These are phyloP conservation scores for Calonectria pseudoturangicola DNA, from an alignment of 2,329 filamentous ascomycete genomes.

Conservation along the genomic window DNA sequence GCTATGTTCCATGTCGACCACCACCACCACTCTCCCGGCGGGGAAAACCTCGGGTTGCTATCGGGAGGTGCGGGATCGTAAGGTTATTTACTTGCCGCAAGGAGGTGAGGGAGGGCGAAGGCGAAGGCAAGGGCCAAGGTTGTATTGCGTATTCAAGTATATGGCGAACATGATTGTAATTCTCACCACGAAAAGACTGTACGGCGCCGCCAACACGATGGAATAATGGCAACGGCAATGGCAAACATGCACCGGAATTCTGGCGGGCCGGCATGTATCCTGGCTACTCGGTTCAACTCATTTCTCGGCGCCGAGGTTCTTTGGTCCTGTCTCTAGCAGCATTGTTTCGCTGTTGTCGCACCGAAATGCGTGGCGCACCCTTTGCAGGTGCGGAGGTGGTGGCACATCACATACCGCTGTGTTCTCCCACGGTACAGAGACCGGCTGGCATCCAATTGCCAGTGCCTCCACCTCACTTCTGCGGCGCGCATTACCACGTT, in stretches of 20 bases:
- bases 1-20: slow-evolving; percentile 26
- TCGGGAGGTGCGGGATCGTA: slow-evolving; percentile 33
- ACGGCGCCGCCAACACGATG: background rate
- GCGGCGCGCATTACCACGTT: slow-evolving; percentile 32
- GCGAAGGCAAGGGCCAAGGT: background rate
- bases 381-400: slow-evolving; percentile 31
- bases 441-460: slow-evolving; percentile 23
- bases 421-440: background rate
- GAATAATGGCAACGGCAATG: background rate
- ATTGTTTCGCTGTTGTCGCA: slow-evolving; percentile 28
- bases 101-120: background rate
- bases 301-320: slow-evolving; percentile 11
- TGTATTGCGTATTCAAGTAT: background rate
- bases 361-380: slow-evolving; percentile 29
- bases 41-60: slow-evolving; percentile 28
- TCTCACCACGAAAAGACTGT: background rate
- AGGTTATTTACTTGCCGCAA: slow-evolving; percentile 6
- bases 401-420: slow-evolving; percentile 34
- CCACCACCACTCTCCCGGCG: slow-evolving; percentile 23
- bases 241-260: background rate
- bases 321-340: background rate
- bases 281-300: slow-evolving; percentile 18
- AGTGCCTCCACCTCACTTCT: slow-evolving; percentile 30
- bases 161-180: background rate
- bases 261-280: slow-evolving; percentile 9